Evolutionary conservation across 345 rosid genomes (phyloP).

Genomic region (Lagerstroemia speciosa): DNA sequence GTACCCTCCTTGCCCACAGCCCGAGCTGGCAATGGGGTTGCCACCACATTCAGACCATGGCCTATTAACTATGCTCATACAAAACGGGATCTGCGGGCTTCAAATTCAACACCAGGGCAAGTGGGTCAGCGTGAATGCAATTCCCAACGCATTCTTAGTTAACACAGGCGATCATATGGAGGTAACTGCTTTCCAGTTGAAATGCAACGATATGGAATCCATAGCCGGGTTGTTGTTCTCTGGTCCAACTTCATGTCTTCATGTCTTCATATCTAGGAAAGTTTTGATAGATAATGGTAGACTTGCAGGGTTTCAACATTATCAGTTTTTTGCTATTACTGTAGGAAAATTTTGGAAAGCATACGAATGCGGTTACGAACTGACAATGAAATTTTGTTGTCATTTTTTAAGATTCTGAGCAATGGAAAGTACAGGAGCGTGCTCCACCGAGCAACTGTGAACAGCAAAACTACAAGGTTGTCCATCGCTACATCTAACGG

Average conservation of each 20-base stretch:
- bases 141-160: constrained; percentile 35
- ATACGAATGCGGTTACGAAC: background rate
- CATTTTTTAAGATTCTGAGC: constrained; percentile 18
- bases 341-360: background rate
- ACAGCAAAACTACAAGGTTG: constrained; percentile 25
- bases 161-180: constrained; percentile 45
- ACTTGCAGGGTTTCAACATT: too few species aligned
- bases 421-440: constrained; percentile 54
- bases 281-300: too few species aligned
- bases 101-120: constrained; percentile 37
- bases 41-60: constrained; percentile 57
- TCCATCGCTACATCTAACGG: constrained; percentile 26
- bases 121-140: constrained; percentile 32
- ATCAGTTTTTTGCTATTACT: background rate
- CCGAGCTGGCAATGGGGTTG: constrained; percentile 47
- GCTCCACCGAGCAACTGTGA: constrained; percentile 39
- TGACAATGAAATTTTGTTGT: background rate
- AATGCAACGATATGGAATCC: background rate
- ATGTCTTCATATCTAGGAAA: too few species aligned
- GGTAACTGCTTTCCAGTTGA: constrained; percentile 17
- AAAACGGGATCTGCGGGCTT: constrained; percentile 38
- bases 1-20: constrained; percentile 53
- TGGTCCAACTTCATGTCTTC: too few species aligned
- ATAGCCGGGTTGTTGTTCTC: background rate
- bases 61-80: constrained; percentile 33